Base-by-base conservation (phyloP, 352 stramenopile species). In the Thraustotheca clavata region DNA sequence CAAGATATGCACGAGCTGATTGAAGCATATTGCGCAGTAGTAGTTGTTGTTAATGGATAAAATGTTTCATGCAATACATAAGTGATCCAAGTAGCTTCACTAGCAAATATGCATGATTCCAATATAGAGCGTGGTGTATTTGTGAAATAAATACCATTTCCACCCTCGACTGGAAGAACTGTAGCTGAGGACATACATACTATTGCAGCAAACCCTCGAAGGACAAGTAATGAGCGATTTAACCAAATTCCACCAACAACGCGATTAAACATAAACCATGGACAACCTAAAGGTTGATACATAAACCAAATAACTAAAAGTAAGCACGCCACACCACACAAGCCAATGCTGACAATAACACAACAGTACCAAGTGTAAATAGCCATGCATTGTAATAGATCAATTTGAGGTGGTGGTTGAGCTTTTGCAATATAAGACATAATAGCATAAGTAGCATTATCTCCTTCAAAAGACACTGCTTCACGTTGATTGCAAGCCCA, bases 241-340 rank as follows among this genome's bases (percentile, higher is more conserved):
- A 61, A 7, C 52, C 52, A 61, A 8, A 61, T 39, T 22, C 24
- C 33, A 6, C 52, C 33, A 7, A 61, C 52, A 18, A 61, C 3
- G 4, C 35, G 52, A n/a, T 61, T 61, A 27, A 61, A 61, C 32
- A 7, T 9, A 22, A 46, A 47, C 43, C 43, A 52, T 11, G 43
- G 43, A 52, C 43, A 35, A 11, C n/a, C 6, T 52, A 14, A 31
- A 2, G 43, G n/a, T 11, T 2, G 7, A 2, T 24, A 6, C 16
- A 43, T n/a, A n/a, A n/a, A n/a, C n/a, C n/a, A n/a, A n/a, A n/a
- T n/a, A n/a, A n/a, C n/a, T n/a, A n/a, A n/a, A n/a, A n/a, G n/a
- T n/a, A n/a, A n/a, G n/a, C n/a, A n/a, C n/a, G n/a, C n/a, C n/a
- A n/a, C n/a, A 14, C 47, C 22, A 54, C 47, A n/a, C 22, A 22